A percentile compares a stretch with the other conserved stretches of the same genome.
These are phyloP conservation scores for Bimuria novae-zelandiae DNA, from an alignment of 2,329 filamentous ascomycete genomes.

Conservation along the genomic window DNA sequence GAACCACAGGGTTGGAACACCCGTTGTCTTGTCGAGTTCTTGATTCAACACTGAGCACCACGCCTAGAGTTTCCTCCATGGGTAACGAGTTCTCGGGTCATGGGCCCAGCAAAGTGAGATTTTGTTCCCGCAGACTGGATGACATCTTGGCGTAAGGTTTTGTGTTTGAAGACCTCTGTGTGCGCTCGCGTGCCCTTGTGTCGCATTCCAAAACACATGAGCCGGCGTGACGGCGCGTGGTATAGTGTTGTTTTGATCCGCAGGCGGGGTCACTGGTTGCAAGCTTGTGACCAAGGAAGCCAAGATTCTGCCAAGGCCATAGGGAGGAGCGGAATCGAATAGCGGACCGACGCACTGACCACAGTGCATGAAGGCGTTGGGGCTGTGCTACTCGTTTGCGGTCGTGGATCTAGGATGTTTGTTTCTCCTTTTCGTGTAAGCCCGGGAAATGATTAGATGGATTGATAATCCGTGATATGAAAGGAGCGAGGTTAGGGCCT, in stretches of 20 bases:
- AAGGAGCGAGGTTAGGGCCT: neutral
- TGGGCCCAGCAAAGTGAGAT: neutral
- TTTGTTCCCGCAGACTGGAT: neutral
- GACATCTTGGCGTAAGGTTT: neutral
- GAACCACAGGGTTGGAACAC: slow-evolving; percentile 1
- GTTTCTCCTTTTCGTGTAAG: slow-evolving; percentile 2
- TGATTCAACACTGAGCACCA: no score
- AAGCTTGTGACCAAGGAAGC: slow-evolving; percentile 1
- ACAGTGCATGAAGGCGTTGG: slow-evolving; percentile 3
- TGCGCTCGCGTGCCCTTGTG: neutral
- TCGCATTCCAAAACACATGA: neutral
- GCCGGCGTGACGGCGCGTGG: neutral
- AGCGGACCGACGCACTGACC: neutral
- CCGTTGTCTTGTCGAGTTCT: neutral
- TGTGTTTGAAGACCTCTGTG: neutral
- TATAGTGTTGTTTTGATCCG: neutral
- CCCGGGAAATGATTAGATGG: neutral
- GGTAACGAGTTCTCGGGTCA: neutral
- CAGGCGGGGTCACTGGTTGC: slow-evolving; percentile 1
- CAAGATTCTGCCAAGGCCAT: slow-evolving; percentile 2
- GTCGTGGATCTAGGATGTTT: neutral
- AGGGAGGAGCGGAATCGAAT: slow-evolving; percentile 10
- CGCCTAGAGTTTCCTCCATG: no score
- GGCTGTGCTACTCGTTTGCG: neutral
- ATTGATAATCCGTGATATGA: neutral